These are phyloP conservation scores for Mortierella sp. DNA, from an alignment of 371 early-diverging fungal genomes.

Conservation along the genomic window DNA sequence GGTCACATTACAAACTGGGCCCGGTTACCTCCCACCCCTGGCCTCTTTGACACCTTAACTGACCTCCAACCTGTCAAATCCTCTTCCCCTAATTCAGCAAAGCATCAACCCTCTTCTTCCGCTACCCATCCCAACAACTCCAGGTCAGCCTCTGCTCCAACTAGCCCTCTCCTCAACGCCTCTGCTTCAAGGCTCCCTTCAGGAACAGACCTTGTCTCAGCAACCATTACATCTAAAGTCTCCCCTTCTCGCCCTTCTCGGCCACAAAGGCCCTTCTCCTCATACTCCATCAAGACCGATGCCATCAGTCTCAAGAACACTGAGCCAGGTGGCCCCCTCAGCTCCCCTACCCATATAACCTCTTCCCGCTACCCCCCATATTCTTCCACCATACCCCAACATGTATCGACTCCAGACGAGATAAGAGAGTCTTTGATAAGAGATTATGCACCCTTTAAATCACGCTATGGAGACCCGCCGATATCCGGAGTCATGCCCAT, in stretches of 20 bases:
- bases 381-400: neutral
- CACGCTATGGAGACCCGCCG: neutral
- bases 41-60: conserved; percentile 1
- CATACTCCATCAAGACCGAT: conserved; percentile 21
- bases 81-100: neutral
- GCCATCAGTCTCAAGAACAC: conserved; percentile 11
- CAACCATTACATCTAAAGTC: neutral
- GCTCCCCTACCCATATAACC: conserved; percentile 16
- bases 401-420: neutral
- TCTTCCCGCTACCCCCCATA: neutral
- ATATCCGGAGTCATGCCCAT: neutral
- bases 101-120: conserved; percentile 1
- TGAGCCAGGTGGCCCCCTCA: conserved; percentile 8
- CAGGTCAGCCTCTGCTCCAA: conserved; percentile 6
- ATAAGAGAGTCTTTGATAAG: neutral
- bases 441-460: neutral
- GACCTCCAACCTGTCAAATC: conserved; percentile 2
- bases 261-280: conserved; percentile 15
- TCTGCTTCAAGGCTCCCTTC: neutral
- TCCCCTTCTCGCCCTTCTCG: too few species aligned
- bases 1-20: conserved; percentile 22
- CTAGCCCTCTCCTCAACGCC: neutral
- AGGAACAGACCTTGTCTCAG: conserved; percentile 5
- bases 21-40: neutral
- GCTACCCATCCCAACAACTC: neutral